Evolutionary conservation across 208 protist species (phyloP), one percentile per base, ranked within the genome.

Genomic region (Vickermania ingenoplastis): DNA sequence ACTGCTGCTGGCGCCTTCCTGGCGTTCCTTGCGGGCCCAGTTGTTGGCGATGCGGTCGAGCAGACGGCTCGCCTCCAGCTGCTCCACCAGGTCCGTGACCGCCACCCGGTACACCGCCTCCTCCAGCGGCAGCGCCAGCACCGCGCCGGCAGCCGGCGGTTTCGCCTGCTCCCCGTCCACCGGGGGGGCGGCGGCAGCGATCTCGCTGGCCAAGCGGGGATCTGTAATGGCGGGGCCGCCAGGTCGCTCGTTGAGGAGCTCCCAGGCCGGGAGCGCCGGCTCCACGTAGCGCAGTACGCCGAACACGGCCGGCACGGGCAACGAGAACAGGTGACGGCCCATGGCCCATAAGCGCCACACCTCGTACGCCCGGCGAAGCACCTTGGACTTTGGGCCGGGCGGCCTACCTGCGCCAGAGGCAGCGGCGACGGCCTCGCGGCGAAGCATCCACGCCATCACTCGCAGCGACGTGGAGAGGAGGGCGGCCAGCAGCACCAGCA

Each of bases 201-300:
- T n/a, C 36, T 45, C 36, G 11, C 17, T 45, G 11, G 11, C 36
- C 7, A 45, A 17, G 17, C 7, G 11, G 11, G 36, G 11, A n/a
- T 45, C 17, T 17, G 11, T n/a, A 7, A 17, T 45, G 11, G 36
- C 36, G 36, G 17, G 36, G 17, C 36, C 36, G 17, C 36, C 36
- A 49, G 97, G 88, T 62, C 95, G 36, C 86, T 51, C 51, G 17
- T 52, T 21, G 36, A 71, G 53, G 24, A 50, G 28, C n/a, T 30
- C 31, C 65, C 65, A 71, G 58, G 53, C 28, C 31, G 59, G 59
- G 5, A 71, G 59, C 7, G 63, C 36, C 27, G 65, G 65, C 36
- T 13, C 13, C 5, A 58, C 11, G 31, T 51, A 52, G 31, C 56
- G 57, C 21, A 71, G 65, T 3, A 71, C 41, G 45, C 65, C 52